Conservation (phyloP, 2,329 filamentous ascomycete genomes). For the Aspergillus sp. region DNA sequence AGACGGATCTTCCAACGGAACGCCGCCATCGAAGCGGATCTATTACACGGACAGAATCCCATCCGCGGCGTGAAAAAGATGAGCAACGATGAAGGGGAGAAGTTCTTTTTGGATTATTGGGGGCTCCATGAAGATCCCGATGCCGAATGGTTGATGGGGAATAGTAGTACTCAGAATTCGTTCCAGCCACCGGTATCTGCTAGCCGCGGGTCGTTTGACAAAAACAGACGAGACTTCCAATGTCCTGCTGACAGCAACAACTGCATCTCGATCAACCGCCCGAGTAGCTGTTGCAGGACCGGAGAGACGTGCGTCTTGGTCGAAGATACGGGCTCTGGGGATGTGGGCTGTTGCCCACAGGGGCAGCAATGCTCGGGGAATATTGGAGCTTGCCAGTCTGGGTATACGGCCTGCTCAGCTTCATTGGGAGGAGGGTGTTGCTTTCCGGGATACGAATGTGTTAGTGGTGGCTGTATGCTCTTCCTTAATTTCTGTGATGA, state of each 20-base stretch:
- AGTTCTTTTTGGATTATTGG: conserved; percentile 43
- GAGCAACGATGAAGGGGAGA: conserved; percentile 40
- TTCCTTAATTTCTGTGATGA: conserved; percentile 11
- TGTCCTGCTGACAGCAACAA: conserved; percentile 49
- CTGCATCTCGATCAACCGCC: conserved; percentile 48
- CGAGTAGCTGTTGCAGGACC: conserved; percentile 51
- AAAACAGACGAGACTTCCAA: conserved; percentile 40
- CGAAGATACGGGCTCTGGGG: conserved; percentile 45
- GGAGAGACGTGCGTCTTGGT: conserved; percentile 48
- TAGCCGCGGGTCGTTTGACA: no score
- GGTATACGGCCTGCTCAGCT: conserved; percentile 49
- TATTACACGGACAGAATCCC: conserved; percentile 6
- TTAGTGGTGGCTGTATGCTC: conserved; percentile 46
- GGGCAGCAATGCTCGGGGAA: conserved; percentile 45
- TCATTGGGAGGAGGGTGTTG: conserved; percentile 54
- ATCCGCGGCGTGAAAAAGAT: conserved; percentile 35
- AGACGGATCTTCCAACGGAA: background rate
- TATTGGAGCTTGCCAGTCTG: conserved; percentile 44
- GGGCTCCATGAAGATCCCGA: conserved; percentile 18
- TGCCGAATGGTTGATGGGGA: conserved; percentile 3
- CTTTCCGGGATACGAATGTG: conserved; percentile 52
- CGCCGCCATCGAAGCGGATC: background rate
- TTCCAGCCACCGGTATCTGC: no score
- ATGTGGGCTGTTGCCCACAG: conserved; percentile 53
- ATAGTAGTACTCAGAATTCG: background rate